A percentile compares a stretch with the other conserved stretches of the same genome.
These are phyloP conservation scores for Thelonectria discophora DNA, from an alignment of 2,329 filamentous ascomycete genomes.

Conservation along the genomic window DNA sequence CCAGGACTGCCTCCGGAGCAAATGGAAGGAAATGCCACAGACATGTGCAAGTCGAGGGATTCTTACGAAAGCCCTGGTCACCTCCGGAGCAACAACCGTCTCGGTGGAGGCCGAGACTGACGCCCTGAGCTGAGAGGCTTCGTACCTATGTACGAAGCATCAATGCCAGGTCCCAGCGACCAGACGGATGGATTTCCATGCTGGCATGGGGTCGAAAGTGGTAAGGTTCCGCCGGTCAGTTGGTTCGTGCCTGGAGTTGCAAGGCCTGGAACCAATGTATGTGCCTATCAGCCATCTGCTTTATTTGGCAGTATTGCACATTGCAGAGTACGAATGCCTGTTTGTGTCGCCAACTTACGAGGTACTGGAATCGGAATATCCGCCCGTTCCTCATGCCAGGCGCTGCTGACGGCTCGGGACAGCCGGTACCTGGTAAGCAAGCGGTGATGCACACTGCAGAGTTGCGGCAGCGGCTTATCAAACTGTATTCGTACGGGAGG, in stretches of 20 bases:
- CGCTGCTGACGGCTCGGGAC: not conserved
- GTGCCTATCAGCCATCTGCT: not conserved
- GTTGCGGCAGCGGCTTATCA: not conserved
- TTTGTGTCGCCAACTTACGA: not conserved
- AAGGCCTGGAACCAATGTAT: not conserved
- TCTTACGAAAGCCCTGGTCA: not conserved
- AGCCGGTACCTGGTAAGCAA: too few species aligned
- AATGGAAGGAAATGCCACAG: not conserved
- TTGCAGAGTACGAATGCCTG: not conserved
- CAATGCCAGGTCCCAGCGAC: constrained; percentile 3
- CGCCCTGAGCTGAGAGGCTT: not conserved
- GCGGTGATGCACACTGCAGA: not conserved
- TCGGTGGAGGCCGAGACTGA: too few species aligned
- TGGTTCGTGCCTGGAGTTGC: not conserved
- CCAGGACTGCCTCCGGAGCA: not conserved
- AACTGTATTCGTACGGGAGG: not conserved
- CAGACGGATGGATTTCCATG: constrained; percentile 13
- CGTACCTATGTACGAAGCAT: not conserved
- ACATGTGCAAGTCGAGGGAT: not conserved
- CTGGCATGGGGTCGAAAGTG: not conserved
- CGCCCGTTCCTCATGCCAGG: not conserved
- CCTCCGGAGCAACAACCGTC: too few species aligned
- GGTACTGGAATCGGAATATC: not conserved
- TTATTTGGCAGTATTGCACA: not conserved
- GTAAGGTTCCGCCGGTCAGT: not conserved